A percentile compares a stretch with the other conserved stretches of the same genome.
Conservation (phyloP, 2,329 filamentous ascomycete species). For the Sporothrix schenckii region DNA sequence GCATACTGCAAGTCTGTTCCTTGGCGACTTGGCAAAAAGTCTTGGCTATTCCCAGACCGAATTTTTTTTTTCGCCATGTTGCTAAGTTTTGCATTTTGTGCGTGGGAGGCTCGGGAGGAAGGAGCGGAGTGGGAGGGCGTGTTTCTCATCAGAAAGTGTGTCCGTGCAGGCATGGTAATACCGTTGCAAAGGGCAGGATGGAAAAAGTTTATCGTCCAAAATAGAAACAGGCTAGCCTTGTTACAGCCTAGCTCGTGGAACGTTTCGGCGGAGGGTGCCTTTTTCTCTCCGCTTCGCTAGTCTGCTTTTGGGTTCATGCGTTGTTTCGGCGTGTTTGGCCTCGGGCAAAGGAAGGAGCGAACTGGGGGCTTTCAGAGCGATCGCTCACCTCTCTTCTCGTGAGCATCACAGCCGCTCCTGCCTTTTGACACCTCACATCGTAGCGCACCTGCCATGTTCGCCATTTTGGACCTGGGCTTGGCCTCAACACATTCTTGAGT, state of each 20-base stretch:
- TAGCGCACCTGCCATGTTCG: no score
- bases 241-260: neutral
- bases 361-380: no score
- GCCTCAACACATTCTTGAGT: no score
- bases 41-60: slow-evolving; percentile 27
- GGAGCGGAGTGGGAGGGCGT: slow-evolving; percentile 2
- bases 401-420: no score
- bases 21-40: slow-evolving; percentile 25
- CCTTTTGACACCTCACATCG: no score
- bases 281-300: slow-evolving; percentile 26
- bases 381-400: no score
- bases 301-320: slow-evolving; percentile 14
- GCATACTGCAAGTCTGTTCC: neutral
- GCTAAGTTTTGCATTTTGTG: slow-evolving; percentile 10
- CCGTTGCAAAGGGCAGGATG: slow-evolving; percentile 16
- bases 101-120: neutral
- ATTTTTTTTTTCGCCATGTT: neutral
- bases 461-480: no score
- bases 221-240: slow-evolving; percentile 33
- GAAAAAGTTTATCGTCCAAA: slow-evolving; percentile 37
- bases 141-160: slow-evolving; percentile 12
- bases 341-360: slow-evolving; percentile 4
- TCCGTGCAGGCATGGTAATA: slow-evolving; percentile 26
- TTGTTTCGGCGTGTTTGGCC: slow-evolving; percentile 17
- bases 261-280: slow-evolving; percentile 29